A percentile compares a stretch with the other conserved stretches of the same genome.
These are phyloP conservation scores for Aspergillus melleus DNA, from an alignment of 2,329 filamentous ascomycete species.

Conservation along the genomic window DNA sequence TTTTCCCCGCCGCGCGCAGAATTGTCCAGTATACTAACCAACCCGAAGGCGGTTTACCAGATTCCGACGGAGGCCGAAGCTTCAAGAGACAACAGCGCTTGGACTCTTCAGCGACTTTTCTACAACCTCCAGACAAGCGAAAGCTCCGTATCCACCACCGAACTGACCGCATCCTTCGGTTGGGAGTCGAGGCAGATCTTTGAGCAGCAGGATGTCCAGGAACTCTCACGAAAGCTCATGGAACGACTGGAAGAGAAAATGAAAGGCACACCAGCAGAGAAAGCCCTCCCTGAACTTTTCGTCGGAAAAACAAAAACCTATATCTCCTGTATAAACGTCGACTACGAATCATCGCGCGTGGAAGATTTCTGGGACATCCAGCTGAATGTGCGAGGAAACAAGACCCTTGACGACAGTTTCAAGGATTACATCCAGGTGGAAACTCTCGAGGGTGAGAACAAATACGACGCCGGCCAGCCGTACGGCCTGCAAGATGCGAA, in stretches of 20 bases:
- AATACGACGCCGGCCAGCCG: constrained; percentile 89
- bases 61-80: constrained; percentile 89
- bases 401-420: constrained; percentile 90
- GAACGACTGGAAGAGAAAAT: constrained; percentile 96
- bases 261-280: constrained; percentile 93
- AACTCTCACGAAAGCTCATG: constrained; percentile 94
- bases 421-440: constrained; percentile 95
- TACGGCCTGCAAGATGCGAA: constrained; percentile 93
- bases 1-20: not conserved
- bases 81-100: constrained; percentile 82
- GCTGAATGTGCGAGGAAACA: constrained; percentile 92
- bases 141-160: constrained; percentile 80
- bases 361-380: constrained; percentile 99
- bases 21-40: constrained; percentile 2
- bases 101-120: constrained; percentile 89
- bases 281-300: constrained; percentile 85
- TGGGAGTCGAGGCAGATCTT: constrained; percentile 99
- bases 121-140: constrained; percentile 90
- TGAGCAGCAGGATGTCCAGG: constrained; percentile 97
- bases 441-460: constrained; percentile 96
- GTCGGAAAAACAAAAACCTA: constrained; percentile 99
- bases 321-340: constrained; percentile 96
- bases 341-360: constrained; percentile 91
- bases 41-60: constrained; percentile 79
- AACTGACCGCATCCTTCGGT: constrained; percentile 93